These are phyloP conservation scores for Cryptosporidium viatorum DNA, from an alignment of 169 alveolate species.

Conservation along the genomic window DNA sequence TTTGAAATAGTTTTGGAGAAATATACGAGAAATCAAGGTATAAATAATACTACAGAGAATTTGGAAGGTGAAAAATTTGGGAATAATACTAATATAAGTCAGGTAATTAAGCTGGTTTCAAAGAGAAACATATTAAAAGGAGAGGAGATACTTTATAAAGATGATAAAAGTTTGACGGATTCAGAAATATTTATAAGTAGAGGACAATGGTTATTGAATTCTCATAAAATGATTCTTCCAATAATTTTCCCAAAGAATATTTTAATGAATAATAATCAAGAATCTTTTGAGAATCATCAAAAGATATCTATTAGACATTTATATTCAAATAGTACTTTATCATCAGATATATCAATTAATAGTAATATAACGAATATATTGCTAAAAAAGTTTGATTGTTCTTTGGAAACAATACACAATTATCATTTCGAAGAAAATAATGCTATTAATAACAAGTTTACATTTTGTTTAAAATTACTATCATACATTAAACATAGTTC, in stretches of 20 bases:
- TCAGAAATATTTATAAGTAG: slow-evolving; percentile 54
- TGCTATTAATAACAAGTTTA: slow-evolving; percentile 27
- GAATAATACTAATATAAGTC: not conserved
- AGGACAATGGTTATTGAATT: slow-evolving; percentile 49
- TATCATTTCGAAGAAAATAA: slow-evolving; percentile 39
- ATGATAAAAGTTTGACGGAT: slow-evolving; percentile 53
- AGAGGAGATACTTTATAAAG: slow-evolving; percentile 54
- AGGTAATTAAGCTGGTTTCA: slow-evolving; percentile 20
- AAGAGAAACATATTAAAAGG: slow-evolving; percentile 31
- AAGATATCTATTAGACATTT: slow-evolving; percentile 1
- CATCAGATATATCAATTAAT: slow-evolving; percentile 22
- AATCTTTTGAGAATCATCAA: not conserved
- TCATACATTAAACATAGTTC: slow-evolving; percentile 26
- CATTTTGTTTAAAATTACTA: slow-evolving; percentile 45
- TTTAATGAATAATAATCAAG: not conserved
- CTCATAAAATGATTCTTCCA: slow-evolving; percentile 70
- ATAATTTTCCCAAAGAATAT: slow-evolving; percentile 14
- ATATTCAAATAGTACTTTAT: slow-evolving; percentile 12
- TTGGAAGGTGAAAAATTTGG: slow-evolving; percentile 1
- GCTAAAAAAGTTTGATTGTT: slow-evolving; percentile 38
- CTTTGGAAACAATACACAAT: slow-evolving; percentile 17
- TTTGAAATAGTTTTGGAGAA: not conserved
- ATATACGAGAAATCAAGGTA: not conserved
- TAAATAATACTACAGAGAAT: not conserved
- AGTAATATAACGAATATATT: not conserved